Evolutionary conservation across 2,329 filamentous ascomycete species (phyloP).

Genomic region (Colletotrichum lindemuthianum): DNA sequence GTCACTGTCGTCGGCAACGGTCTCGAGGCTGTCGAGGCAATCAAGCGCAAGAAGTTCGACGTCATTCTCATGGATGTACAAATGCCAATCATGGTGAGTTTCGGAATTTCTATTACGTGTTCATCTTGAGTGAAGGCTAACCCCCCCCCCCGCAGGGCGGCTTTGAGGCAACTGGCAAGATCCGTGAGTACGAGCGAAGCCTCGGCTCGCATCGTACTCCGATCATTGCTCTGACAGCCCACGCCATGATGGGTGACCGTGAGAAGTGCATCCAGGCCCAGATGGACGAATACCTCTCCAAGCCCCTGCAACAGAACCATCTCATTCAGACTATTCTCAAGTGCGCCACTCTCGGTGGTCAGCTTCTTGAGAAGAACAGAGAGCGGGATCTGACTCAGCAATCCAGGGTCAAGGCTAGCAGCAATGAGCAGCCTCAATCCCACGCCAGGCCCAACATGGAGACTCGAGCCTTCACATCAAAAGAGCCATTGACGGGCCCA

Average conservation of each 20-base stretch:
- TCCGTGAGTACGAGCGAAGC: constrained; percentile 91
- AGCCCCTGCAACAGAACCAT: constrained; percentile 95
- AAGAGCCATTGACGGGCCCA: constrained; percentile 64
- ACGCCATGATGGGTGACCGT: constrained; percentile 97
- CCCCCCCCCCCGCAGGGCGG: constrained; percentile 70
- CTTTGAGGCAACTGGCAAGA: constrained; percentile 96
- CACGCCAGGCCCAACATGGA: constrained; percentile 57
- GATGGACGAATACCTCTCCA: constrained; percentile 99
- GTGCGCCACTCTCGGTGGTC: constrained; percentile 90
- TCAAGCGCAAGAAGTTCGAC: constrained; percentile 92
- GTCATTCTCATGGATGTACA: constrained; percentile 99
- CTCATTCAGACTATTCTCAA: constrained; percentile 98
- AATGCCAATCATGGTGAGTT: constrained; percentile 95
- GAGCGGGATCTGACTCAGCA: constrained; percentile 67
- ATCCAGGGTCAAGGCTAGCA: constrained; percentile 57
- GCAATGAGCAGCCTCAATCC: constrained; percentile 49
- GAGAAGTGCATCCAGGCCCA: constrained; percentile 98
- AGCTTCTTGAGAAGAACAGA: constrained; percentile 80
- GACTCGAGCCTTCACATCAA: constrained; percentile 75
- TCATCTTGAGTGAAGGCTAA: constrained; percentile 30
- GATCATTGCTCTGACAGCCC: constrained; percentile 95
- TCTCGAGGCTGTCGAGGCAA: constrained; percentile 89
- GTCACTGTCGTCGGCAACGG: constrained; percentile 96
- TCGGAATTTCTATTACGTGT: constrained; percentile 27
- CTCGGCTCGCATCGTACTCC: constrained; percentile 85